Percentiles rank a stretch among this genome's conserved stretches.
Evolutionary conservation across 306 rosid species (phyloP).

Genomic region (Morella rubra): DNA sequence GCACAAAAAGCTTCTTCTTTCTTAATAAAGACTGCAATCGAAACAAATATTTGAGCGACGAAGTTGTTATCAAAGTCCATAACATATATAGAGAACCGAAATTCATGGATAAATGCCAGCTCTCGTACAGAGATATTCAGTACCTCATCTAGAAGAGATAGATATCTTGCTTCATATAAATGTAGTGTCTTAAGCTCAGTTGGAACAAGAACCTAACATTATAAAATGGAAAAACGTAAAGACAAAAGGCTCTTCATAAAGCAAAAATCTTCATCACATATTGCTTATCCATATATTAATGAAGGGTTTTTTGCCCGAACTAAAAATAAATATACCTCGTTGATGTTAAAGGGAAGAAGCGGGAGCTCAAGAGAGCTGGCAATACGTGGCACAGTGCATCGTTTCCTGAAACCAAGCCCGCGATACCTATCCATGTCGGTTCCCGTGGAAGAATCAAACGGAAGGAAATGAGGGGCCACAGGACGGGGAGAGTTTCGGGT

Average conservation of each 20-base stretch:
- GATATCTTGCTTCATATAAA: conserved; percentile 52
- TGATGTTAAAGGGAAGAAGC: conserved; percentile 43
- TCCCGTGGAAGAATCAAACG: not conserved
- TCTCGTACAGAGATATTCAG: not conserved
- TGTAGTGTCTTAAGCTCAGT: conserved; percentile 46
- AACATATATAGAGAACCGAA: not conserved
- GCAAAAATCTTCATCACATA: no score
- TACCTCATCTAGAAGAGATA: conserved; percentile 50
- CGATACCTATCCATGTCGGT: not conserved
- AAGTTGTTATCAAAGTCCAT: not conserved
- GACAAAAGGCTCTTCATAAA: not conserved
- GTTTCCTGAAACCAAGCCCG: conserved; percentile 5
- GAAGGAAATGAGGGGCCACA: conserved; percentile 2
- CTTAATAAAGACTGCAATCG: conserved; percentile 36
- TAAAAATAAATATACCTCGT: conserved; percentile 22
- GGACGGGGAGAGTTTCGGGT: not conserved
- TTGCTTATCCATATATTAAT: no score
- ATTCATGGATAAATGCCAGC: not conserved
- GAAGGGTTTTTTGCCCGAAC: not conserved
- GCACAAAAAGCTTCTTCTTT: conserved; percentile 47
- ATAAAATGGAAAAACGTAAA: not conserved
- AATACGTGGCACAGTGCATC: conserved; percentile 22
- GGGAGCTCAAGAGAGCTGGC: conserved; percentile 42
- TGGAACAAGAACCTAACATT: conserved; percentile 47
- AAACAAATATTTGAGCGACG: not conserved